These are phyloP conservation scores for Cokeromyces recurvatus DNA, from an alignment of 371 early-diverging fungal genomes.

Conservation along the genomic window DNA sequence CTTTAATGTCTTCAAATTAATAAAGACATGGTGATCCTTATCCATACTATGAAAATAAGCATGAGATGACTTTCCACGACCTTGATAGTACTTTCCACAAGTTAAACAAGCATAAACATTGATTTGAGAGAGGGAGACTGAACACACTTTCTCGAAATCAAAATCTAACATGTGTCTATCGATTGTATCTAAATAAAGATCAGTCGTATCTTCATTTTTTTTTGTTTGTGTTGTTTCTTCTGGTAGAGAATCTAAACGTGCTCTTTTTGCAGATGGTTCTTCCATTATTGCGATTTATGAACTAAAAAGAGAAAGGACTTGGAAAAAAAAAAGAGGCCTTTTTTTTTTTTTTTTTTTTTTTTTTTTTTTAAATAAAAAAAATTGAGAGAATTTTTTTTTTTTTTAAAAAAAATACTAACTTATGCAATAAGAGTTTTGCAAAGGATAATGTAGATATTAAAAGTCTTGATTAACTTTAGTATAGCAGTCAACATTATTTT, in stretches of 20 bases:
- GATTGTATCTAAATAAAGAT: constrained; percentile 63
- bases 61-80: constrained; percentile 87
- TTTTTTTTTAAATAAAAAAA: too few species aligned
- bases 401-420: too few species aligned
- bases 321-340: too few species aligned
- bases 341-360: too few species aligned
- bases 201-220: constrained; percentile 25
- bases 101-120: constrained; percentile 97
- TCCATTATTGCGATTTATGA: constrained; percentile 9
- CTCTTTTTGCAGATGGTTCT: constrained; percentile 31
- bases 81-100: constrained; percentile 97
- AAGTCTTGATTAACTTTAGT: too few species aligned
- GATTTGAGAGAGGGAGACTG: constrained; percentile 85
- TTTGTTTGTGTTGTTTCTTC: background rate
- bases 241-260: constrained; percentile 13
- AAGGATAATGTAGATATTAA: too few species aligned
- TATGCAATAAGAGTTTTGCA: too few species aligned
- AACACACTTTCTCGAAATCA: constrained; percentile 97
- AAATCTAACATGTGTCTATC: constrained; percentile 93
- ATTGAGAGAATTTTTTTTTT: too few species aligned
- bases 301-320: background rate
- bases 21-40: constrained; percentile 95
- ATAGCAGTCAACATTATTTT: too few species aligned
- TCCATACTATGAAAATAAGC: constrained; percentile 95
- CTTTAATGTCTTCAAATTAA: constrained; percentile 85